Percentiles rank a stretch among this genome's conserved stretches.
phyloP scores from a whole-genome alignment of 75 land plant species.

The Sequoiadendron giganteum region DNA sequence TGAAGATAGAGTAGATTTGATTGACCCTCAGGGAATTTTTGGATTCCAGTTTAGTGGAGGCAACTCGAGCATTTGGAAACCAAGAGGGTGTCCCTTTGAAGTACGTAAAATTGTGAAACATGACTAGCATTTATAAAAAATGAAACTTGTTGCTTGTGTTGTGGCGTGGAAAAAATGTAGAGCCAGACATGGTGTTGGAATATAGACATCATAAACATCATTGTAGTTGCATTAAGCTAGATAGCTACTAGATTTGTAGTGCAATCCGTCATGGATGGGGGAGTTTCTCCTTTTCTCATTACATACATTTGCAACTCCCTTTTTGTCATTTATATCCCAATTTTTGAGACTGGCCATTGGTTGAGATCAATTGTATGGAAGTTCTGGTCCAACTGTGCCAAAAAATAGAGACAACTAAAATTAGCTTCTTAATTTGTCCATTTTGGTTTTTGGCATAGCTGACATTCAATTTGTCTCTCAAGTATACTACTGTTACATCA shows the following conservation, averaged over 20 bases:
- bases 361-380: slow-evolving; percentile 37
- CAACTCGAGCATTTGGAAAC: slow-evolving; percentile 2
- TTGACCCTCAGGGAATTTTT: no score
- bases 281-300: slow-evolving; percentile 91
- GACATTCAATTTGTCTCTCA: slow-evolving; percentile 90
- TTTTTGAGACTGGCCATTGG: slow-evolving; percentile 60
- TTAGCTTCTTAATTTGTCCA: slow-evolving; percentile 80
- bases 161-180: not conserved
- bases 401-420: slow-evolving; percentile 50
- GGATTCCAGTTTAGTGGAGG: no score
- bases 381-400: slow-evolving; percentile 23
- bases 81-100: not conserved
- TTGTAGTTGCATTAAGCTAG: slow-evolving; percentile 90
- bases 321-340: slow-evolving; percentile 80
- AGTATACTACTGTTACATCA: slow-evolving; percentile 95
- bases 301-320: slow-evolving; percentile 94
- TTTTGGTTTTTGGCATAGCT: slow-evolving; percentile 97
- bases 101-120: not conserved
- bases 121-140: not conserved
- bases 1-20: no score
- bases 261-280: slow-evolving; percentile 86
- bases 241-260: slow-evolving; percentile 96
- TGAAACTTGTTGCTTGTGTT: not conserved
- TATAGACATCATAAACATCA: slow-evolving; percentile 71
- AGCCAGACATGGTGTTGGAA: slow-evolving; percentile 71